Evolutionary conservation across 371 early-diverging fungal genomes (phyloP).

Genomic region (Choanephora cucurbitarum): DNA sequence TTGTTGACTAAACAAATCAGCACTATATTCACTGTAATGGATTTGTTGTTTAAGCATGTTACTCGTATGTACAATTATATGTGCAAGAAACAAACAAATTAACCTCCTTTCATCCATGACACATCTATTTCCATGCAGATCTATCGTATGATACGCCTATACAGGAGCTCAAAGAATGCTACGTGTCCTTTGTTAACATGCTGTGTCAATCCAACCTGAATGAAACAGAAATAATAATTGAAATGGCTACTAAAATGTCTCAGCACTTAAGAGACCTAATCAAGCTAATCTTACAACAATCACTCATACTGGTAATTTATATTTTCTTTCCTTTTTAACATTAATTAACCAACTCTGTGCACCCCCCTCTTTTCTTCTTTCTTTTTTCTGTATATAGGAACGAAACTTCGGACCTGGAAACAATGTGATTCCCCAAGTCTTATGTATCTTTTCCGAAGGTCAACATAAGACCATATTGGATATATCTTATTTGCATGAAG

Average conservation of each 20-base stretch:
- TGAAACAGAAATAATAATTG: slow-evolving; percentile 3
- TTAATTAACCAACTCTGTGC: not conserved
- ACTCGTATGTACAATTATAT: slow-evolving; percentile 11
- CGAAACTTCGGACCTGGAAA: slow-evolving; percentile 9
- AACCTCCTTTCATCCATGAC: slow-evolving; percentile 16
- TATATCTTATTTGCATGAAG: slow-evolving; percentile 6
- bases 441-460: not conserved
- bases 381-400: slow-evolving; percentile 14
- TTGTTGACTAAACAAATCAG: slow-evolving; percentile 83
- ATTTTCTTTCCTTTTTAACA: not conserved
- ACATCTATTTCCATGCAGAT: slow-evolving; percentile 6
- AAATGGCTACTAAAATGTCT: slow-evolving; percentile 8
- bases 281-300: slow-evolving; percentile 18
- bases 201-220: slow-evolving; percentile 7
- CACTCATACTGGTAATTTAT: slow-evolving; percentile 21
- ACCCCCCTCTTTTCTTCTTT: slow-evolving; percentile 1
- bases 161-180: slow-evolving; percentile 11
- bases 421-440: slow-evolving; percentile 3
- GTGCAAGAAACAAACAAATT: slow-evolving; percentile 62
- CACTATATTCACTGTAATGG: slow-evolving; percentile 82
- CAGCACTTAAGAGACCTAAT: slow-evolving; percentile 19
- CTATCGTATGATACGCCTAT: slow-evolving; percentile 16
- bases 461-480: slow-evolving; percentile 1
- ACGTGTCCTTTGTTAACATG: slow-evolving; percentile 14
- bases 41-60: slow-evolving; percentile 35